phyloP scores from a whole-genome alignment of 768 basidiomycete species.

The Chalciporus pseudorubinellus region DNA sequence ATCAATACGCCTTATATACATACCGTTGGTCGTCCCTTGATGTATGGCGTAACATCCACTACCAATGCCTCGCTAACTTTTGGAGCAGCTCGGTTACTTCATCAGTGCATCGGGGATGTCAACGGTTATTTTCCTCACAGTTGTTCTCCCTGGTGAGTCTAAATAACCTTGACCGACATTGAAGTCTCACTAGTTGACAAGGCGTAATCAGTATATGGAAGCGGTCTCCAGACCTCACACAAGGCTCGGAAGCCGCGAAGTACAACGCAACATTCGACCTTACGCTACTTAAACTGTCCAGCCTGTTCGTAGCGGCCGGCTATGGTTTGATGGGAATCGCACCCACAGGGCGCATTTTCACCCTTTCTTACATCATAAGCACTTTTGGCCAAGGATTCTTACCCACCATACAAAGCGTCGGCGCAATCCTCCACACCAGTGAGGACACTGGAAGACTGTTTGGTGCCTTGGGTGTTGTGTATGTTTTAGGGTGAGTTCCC shows the following conservation, averaged over 20 bases:
- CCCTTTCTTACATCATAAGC: not conserved
- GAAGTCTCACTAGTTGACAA: not conserved
- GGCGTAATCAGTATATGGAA: not conserved
- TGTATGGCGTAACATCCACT: not conserved
- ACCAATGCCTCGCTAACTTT: not conserved
- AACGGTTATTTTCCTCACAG: not conserved
- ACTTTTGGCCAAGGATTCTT: not conserved
- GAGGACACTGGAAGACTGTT: not conserved
- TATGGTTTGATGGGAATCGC: conserved; percentile 3
- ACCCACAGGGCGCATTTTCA: not conserved
- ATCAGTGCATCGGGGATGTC: conserved; percentile 3
- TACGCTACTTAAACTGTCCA: not conserved
- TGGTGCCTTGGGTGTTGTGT: conserved; percentile 4
- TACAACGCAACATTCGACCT: not conserved
- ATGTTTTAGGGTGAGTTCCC: conserved; percentile 3
- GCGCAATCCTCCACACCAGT: not conserved
- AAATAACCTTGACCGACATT: too few species aligned
- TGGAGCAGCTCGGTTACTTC: conserved; percentile 1
- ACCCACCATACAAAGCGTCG: conserved; percentile 2
- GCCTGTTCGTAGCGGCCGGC: not conserved
- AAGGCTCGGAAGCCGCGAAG: not conserved
- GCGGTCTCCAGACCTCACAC: not conserved
- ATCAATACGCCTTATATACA: conserved; percentile 3
- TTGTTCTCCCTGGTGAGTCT: not conserved
- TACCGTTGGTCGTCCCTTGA: conserved; percentile 2